phyloP scores from a whole-genome alignment of 2,329 filamentous ascomycete genomes.

The Aspergillus texensis region DNA sequence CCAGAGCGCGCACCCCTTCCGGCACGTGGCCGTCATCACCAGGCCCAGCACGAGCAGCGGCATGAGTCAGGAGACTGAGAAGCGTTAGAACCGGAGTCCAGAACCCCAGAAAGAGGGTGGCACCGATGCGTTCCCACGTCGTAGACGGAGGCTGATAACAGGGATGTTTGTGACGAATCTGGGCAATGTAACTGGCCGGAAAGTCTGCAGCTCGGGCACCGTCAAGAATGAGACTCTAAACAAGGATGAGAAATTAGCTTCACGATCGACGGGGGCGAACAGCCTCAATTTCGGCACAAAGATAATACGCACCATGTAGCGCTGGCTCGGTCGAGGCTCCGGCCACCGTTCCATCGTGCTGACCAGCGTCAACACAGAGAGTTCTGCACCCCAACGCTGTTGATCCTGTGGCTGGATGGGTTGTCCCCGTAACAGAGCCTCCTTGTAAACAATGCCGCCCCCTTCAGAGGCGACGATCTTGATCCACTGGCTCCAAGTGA shows the following conservation, averaged over 20 bases:
- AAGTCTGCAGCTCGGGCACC: background rate
- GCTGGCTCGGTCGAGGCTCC: constrained; percentile 1
- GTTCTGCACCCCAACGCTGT: constrained; percentile 2
- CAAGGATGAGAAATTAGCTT: too few relatives aligned
- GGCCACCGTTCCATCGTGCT: constrained; percentile 4
- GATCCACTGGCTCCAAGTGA: constrained; percentile 3
- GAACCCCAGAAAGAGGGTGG: constrained; percentile 2
- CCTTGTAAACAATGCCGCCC: too few relatives aligned
- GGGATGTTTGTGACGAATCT: constrained; percentile 2
- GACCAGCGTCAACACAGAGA: background rate
- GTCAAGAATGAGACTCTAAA: background rate
- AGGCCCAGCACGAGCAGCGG: constrained; percentile 1
- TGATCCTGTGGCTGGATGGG: background rate
- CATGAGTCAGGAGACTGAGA: constrained; percentile 4
- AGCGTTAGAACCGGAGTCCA: constrained; percentile 3
- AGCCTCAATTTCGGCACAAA: background rate
- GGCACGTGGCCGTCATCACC: constrained; percentile 4
- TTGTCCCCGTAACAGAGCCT: background rate
- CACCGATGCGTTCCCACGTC: constrained; percentile 4
- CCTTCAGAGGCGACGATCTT: background rate
- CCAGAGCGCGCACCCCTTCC: constrained; percentile 3
- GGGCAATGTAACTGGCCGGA: constrained; percentile 1
- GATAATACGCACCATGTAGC: constrained; percentile 4
- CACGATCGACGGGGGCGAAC: too few relatives aligned
- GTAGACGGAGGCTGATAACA: constrained; percentile 1